Evolutionary conservation across 192 early-diverging fungal genomes (phyloP).

Genomic region (Haplosporangium gracile): DNA sequence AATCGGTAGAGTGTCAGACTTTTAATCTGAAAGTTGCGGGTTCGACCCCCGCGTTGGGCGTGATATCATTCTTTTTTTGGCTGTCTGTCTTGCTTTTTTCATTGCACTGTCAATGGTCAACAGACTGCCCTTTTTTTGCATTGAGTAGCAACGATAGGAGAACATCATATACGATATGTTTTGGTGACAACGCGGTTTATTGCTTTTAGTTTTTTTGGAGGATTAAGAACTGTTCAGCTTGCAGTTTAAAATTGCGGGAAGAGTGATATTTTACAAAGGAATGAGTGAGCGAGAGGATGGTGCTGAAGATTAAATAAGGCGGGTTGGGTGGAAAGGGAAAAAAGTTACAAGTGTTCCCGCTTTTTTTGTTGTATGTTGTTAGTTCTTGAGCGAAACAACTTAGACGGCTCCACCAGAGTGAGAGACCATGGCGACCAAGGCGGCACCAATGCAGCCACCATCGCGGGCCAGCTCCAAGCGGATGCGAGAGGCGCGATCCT

Average conservation of each 20-base stretch:
- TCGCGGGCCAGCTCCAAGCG: conserved; percentile 81
- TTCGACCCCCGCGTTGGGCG: conserved; percentile 47
- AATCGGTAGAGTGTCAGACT: conserved; percentile 50
- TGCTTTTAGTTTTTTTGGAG: neutral
- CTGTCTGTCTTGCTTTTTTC: neutral
- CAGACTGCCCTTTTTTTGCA: neutral
- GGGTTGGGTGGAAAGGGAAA: neutral
- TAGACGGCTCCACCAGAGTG: conserved; percentile 54
- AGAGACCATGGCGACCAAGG: conserved; percentile 78
- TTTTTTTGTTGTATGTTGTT: neutral
- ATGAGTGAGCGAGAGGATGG: neutral
- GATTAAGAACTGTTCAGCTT: neutral
- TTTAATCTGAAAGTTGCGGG: conserved; percentile 53
- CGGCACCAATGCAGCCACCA: conserved; percentile 85
- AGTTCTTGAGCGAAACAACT: neutral
- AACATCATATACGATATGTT: neutral
- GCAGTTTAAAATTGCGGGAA: neutral
- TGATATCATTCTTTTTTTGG: neutral
- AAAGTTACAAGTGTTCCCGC: conserved; percentile 6
- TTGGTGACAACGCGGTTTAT: neutral
- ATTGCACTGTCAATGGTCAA: too few species aligned
- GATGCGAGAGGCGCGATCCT: conserved; percentile 77
- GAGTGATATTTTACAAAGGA: neutral
- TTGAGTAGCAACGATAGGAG: neutral
- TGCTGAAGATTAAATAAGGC: neutral